Base-by-base conservation (phyloP, 2,329 filamentous ascomycete species). In the Colletotrichum destructivum region DNA sequence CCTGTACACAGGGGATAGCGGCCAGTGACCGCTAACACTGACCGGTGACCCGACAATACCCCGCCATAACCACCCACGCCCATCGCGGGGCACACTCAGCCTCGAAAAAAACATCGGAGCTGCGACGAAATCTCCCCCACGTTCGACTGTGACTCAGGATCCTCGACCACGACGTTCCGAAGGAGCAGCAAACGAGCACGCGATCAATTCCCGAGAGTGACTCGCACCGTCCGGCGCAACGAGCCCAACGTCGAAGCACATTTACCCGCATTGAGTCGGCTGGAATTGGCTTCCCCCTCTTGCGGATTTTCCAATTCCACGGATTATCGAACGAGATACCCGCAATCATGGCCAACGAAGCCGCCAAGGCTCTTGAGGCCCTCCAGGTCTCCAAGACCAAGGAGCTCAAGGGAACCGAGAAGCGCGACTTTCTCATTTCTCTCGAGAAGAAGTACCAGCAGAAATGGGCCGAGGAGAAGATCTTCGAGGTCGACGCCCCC, bases 391-490 rank as follows among this genome's bases (percentile, higher is more conserved):
- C 87, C 80, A 89, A 89, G 80, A 89, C 87, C 69, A 90, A 90
- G 81, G 88, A 90, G 81, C 82, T 90, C 78, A 90, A 89, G 81
- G 88, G 88, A 73, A 97, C 95, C 49, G 94, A 97, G 78, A 97
- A 97, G 85, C 88, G 95, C 81, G 94, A 97, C 79, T 89, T 91
- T 62, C 87, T 97, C 75, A 92, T 96, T 77, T 90, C 90, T 42
- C 89, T 92, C 78, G 96, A 98, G 86, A 97, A 96, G 85, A 95
- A 95, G 81, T 98, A 97, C 84, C 96, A 98, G 84, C 86, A 91
- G 79, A 87, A 92, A 89, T 97, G 94, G 94, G 89, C 92, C 78
- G 87, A 93, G 71, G 86, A 90, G 76, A 88, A 88, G 74, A 86
- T 98, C 76, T 99, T 98, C 88, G 89, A 98, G 83, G 88, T 92